Base-by-base conservation (phyloP, 495 filamentous ascomycete species). In the Patellaria atrata region DNA sequence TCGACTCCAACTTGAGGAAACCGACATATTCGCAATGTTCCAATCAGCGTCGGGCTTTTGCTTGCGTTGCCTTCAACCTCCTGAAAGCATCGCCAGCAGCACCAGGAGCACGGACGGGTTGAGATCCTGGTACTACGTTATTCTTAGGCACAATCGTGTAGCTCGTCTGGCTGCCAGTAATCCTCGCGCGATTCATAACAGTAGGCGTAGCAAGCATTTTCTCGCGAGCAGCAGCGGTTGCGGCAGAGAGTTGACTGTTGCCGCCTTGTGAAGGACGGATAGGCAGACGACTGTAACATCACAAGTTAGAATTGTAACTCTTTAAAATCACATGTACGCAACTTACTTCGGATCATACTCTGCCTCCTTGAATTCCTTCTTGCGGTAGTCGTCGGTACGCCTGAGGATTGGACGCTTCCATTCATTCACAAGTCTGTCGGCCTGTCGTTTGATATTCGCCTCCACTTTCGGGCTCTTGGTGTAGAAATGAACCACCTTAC, bases 361-460 rank as follows among this genome's bases (percentile, higher is more conserved):
- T 17, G 62, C 68, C 38, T 69, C 52, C 25, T 60, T 55, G 41
- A 67, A 63, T 22, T 64, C 73, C 22, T 79, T 73, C 63, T 89
- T 85, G 53, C 77, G 78, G 60, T 89, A 94, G 53, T 94, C 82
- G 43, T 93, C 83, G 40, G 75, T 89, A 33, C 83, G 75, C 56
- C 89, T 86, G 30, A 99, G 67, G 37, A 94, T 91, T n/a, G 87
- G 83, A 7, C 91, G 71, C 28, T 82, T 92, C 91, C 91, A 99
- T 54, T 96, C 91, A 15, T 79, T 79, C 20, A 96, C 59, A 20
- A 96, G 64, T 23, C 78, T 73, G 62, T 96, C 85, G 1, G 91
- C 91, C 52, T 79, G 76, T 31, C 86, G 81, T 65, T 94, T 94
- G 67, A 99, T 94, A 34, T 64, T 65, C 4, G 71, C 59, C 58